These are phyloP conservation scores for Penicillium concentricum DNA, from an alignment of 2,329 filamentous ascomycete genomes.

Conservation along the genomic window DNA sequence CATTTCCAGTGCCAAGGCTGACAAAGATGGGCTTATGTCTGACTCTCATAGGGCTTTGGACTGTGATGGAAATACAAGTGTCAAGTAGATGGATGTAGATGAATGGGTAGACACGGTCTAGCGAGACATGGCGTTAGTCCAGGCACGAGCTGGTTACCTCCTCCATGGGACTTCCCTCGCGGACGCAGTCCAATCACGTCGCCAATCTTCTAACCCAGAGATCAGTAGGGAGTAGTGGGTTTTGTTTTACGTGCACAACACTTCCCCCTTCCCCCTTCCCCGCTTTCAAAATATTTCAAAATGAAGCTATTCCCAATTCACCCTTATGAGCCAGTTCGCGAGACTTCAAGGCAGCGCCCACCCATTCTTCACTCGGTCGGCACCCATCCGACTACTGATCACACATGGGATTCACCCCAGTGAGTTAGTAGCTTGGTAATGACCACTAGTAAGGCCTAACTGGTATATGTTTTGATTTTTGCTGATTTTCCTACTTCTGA, in stretches of 20 bases:
- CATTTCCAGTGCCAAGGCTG: neutral
- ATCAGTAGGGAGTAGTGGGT: no score
- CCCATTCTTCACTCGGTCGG: neutral
- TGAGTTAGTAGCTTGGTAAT: neutral
- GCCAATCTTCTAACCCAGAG: no score
- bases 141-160: neutral
- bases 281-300: no score
- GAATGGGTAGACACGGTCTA: neutral
- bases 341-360: neutral
- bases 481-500: neutral
- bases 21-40: neutral
- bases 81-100: neutral
- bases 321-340: neutral
- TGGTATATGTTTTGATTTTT: neutral
- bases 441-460: neutral
- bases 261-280: no score
- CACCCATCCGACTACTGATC: neutral
- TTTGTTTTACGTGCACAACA: no score
- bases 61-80: neutral
- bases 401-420: neutral
- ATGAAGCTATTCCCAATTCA: no score
- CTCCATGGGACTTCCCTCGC: neutral
- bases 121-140: neutral
- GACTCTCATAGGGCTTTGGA: neutral
- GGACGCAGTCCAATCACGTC: no score